A percentile compares a stretch with the other conserved stretches of the same genome.
phyloP scores from a whole-genome alignment of 2,329 filamentous ascomycete species.

The Nothophoma quercina region DNA sequence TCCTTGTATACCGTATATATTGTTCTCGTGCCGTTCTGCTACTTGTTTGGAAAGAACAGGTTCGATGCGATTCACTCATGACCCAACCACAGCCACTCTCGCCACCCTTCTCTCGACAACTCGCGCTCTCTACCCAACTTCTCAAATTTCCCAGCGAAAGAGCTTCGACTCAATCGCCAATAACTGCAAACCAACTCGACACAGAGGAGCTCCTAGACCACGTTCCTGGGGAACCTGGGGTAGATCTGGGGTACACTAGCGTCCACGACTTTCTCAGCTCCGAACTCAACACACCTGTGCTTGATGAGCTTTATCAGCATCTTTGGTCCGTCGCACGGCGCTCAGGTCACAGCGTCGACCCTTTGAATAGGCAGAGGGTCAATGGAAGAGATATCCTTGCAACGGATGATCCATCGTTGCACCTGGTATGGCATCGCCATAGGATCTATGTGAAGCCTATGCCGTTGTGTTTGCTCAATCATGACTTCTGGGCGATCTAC shows the following conservation, averaged over 20 bases:
- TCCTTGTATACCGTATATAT: no score
- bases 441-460: conserved; percentile 31
- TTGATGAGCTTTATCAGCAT: not conserved
- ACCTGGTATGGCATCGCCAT: conserved; percentile 29
- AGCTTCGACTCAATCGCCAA: no score
- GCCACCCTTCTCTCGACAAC: no score
- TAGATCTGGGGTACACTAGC: not conserved
- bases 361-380: not conserved
- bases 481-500: conserved; percentile 17
- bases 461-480: conserved; percentile 12
- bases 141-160: no score
- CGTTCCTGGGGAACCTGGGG: not conserved
- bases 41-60: no score
- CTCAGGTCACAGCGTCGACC: not conserved
- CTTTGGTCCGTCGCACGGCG: not conserved
- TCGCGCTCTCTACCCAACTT: no score
- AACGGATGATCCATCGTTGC: conserved; percentile 26
- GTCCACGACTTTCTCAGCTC: not conserved
- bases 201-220: not conserved
- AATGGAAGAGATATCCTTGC: conserved; percentile 22
- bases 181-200: no score
- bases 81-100: no score
- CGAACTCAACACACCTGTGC: not conserved
- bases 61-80: no score
- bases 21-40: no score